Base-by-base conservation (phyloP, 192 early-diverging fungal species). In the Anaeromyces robustus region DNA sequence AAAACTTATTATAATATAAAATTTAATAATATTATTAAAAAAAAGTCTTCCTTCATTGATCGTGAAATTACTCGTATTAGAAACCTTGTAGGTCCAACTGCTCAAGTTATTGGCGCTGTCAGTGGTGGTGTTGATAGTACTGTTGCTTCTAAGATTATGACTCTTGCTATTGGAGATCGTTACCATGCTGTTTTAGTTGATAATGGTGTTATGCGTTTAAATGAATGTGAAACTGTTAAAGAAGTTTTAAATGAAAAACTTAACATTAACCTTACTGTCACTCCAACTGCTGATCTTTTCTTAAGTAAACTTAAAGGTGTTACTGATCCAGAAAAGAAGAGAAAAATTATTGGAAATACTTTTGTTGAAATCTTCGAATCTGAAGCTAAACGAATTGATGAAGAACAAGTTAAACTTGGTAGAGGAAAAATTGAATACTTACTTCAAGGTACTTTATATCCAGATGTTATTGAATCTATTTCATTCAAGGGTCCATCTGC, bases 401-500 rank as follows among this genome's bases (percentile, higher is more conserved):
- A 89, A 29, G 84, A 90, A 29, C 90, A 90, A 77, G 94, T 91
- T 83, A 86, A 93, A 82, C 83, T 84, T 80, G 94, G 93, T 26
- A 87, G 86, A 31, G 93, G 92, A 29, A 91, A 94, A 79, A 94
- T 99, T 80, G 94, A 99, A 85, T 99, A 92, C 86, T 88, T 99
- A 82, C 88, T 99, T 80, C 97, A 98, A 89, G 97, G 97, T 79
- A 99, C 97, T 30, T 87, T 99, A 43, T 99, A 98, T 84, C 97
- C 97, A 79, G 97, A 99, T 89, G 97, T 99, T 43, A 99, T 99
- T 83, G 97, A 99, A 90, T 94, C 92, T 82, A 94, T 99, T 81
- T 95, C 94, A 31, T 99, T 99, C 93, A 99, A 99, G 94, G 97
- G 97, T 19, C 97, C 97, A 32, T 94, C 92, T 85, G 97, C 96